phyloP scores from a whole-genome alignment of 495 filamentous ascomycete genomes.

The Rhizodiscina lignyota region DNA sequence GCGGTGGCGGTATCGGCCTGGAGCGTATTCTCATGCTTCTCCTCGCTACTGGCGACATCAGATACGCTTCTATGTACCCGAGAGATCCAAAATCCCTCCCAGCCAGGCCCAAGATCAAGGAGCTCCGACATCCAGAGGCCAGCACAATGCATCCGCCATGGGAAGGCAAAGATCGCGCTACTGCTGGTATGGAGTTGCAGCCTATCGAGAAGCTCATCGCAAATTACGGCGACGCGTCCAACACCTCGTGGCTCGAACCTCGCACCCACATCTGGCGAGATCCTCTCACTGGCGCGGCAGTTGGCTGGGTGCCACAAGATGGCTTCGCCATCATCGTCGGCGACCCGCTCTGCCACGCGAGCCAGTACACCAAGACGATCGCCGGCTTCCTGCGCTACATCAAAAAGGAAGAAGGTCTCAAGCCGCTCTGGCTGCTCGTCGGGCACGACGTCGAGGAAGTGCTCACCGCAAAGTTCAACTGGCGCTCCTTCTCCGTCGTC shows the following conservation, averaged over 20 bases:
- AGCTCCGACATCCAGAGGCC: slow-evolving; percentile 61
- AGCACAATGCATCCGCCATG: slow-evolving; percentile 53
- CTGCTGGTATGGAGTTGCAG: slow-evolving; percentile 38
- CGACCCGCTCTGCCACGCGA: slow-evolving; percentile 58
- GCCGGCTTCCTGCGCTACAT: slow-evolving; percentile 55
- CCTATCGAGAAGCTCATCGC: slow-evolving; percentile 65
- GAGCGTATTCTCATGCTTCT: slow-evolving; percentile 77
- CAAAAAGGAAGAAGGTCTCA: slow-evolving; percentile 49
- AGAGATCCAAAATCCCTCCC: slow-evolving; percentile 73
- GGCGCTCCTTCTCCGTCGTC: slow-evolving; percentile 70
- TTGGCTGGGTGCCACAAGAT: slow-evolving; percentile 57
- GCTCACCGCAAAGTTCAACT: slow-evolving; percentile 57
- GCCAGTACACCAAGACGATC: slow-evolving; percentile 55
- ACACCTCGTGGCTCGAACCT: slow-evolving; percentile 75
- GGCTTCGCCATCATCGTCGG: slow-evolving; percentile 65
- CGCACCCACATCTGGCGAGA: slow-evolving; percentile 74
- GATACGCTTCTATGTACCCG: slow-evolving; percentile 67
- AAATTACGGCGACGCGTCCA: slow-evolving; percentile 80
- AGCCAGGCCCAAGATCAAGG: slow-evolving; percentile 30
- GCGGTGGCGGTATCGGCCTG: slow-evolving; percentile 76
- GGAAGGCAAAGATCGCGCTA: slow-evolving; percentile 28
- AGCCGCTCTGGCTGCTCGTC: slow-evolving; percentile 68
- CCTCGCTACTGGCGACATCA: slow-evolving; percentile 73
- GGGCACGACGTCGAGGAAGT: slow-evolving; percentile 53
- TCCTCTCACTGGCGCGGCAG: slow-evolving; percentile 54